Evolutionary conservation across 1,284 basidiomycete genomes (phyloP).

Genomic region (Phlebopus sp.): DNA sequence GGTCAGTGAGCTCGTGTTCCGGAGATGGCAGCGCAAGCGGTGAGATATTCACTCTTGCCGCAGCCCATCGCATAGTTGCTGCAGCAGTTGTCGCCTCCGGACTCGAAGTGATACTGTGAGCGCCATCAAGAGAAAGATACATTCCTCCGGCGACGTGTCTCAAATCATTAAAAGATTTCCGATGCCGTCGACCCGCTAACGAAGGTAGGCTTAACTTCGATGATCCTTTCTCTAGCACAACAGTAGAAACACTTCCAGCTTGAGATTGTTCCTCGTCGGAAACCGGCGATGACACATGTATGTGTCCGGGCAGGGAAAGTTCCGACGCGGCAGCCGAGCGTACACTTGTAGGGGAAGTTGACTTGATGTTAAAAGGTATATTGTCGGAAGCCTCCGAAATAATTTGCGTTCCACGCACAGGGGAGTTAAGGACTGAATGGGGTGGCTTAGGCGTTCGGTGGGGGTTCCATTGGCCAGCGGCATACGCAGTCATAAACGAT

Average conservation of each 20-base stretch:
- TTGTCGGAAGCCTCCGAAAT: constrained; percentile 9
- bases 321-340: constrained; percentile 13
- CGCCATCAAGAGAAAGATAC: constrained; percentile 26
- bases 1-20: constrained; percentile 83
- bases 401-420: constrained; percentile 15
- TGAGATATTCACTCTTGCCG: constrained; percentile 66
- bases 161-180: constrained; percentile 56
- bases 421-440: constrained; percentile 30
- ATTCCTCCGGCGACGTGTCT: constrained; percentile 32
- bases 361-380: constrained; percentile 1
- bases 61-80: constrained; percentile 83
- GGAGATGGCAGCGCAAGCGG: constrained; percentile 83
- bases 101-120: constrained; percentile 34
- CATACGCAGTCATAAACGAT: constrained; percentile 74
- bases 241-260: constrained; percentile 15
- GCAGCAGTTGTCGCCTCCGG: constrained; percentile 66
- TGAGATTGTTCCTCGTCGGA: constrained; percentile 22
- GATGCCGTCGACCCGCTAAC: constrained; percentile 41
- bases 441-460: constrained; percentile 71
- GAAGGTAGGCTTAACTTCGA: constrained; percentile 29
- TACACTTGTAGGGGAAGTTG: constrained; percentile 11
- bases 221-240: constrained; percentile 29
- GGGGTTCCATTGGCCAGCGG: constrained; percentile 79
- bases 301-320: constrained; percentile 5
- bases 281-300: constrained; percentile 10